A percentile compares a stretch with the other conserved stretches of the same genome.
Evolutionary conservation across 2,329 filamentous ascomycete genomes (phyloP).

Genomic region (Trichophyton rubrum): DNA sequence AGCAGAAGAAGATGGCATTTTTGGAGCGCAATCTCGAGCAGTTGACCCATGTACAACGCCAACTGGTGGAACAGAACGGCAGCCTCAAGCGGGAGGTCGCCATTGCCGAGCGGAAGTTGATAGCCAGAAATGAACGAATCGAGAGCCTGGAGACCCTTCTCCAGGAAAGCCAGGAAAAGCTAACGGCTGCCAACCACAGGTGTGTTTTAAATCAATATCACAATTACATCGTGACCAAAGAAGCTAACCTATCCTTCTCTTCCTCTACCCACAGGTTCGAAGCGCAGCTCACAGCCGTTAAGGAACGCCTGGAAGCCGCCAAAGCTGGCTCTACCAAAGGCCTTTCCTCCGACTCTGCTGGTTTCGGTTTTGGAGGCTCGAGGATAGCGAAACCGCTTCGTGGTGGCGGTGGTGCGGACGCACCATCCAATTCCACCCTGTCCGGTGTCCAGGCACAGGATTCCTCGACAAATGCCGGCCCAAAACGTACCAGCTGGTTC

Average conservation of each 20-base stretch:
- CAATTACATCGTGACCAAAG: conserved; percentile 4
- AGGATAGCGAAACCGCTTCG: conserved; percentile 54
- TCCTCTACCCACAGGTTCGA: conserved; percentile 58
- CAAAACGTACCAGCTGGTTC: conserved; percentile 50
- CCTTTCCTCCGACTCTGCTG: conserved; percentile 52
- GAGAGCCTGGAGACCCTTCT: conserved; percentile 82
- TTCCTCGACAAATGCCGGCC: conserved; percentile 49
- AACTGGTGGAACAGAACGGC: conserved; percentile 95
- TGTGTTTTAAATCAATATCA: conserved; percentile 38
- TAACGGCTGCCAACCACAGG: conserved; percentile 95
- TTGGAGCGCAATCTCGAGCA: conserved; percentile 96
- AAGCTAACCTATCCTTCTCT: not conserved
- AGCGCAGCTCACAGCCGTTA: conserved; percentile 89
- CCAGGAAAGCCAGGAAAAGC: conserved; percentile 96
- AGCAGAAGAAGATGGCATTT: conserved; percentile 99
- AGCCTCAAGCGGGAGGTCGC: conserved; percentile 97
- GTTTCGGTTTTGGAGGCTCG: conserved; percentile 56
- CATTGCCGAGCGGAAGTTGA: conserved; percentile 93
- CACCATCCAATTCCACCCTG: conserved; percentile 21
- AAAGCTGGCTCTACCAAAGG: conserved; percentile 84
- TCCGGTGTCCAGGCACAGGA: conserved; percentile 54
- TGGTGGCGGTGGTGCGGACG: conserved; percentile 31
- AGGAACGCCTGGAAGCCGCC: conserved; percentile 90
- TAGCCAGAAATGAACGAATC: conserved; percentile 92
- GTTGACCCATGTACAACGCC: conserved; percentile 89